Base-by-base conservation (phyloP, 2,329 filamentous ascomycete genomes). In the Talaromyces sp. region DNA sequence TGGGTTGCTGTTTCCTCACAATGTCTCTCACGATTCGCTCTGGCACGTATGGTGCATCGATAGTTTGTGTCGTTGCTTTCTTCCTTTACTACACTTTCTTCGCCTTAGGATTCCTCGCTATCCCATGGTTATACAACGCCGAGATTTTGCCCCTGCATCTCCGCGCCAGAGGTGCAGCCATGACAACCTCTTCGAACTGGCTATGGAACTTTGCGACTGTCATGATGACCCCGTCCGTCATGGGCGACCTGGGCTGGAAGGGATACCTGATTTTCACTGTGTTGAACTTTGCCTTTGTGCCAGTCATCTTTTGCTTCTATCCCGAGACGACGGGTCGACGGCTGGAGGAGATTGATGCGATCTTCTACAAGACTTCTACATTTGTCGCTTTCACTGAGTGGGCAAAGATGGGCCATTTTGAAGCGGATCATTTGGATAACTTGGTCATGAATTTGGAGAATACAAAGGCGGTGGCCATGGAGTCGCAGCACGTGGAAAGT, bases 211-310 rank as follows among this genome's bases (percentile, higher is more conserved):
- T 68, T 24, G 57, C 57, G 7, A 63, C 59, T 3, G 66, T 67
- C 24, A 64, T 64, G 64, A 65, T 67, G 14, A 66, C 65, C 19
- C 66, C 66, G 0, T 60, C 60, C 3, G 57, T 60, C 6, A 68
- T 67, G 51, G 58, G 56, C 14, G 29, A 60, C 27, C 58, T 62
- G 26, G 62, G 62, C 10, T 68, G 65, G 62, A 63, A 65, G 56
- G 59, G 51, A 4, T 68, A 68, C 35, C 14, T 68, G 52, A 64
- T 67, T 26, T 67, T 64, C 21, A 61, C 64, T n/a, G 57, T 68
- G 17, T 61, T 66, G 56, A 67, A 68, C 56, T 65, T 66, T 27
- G n/a, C 55, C 32, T 66, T 66, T 54, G 65, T 70, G 60, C 65
- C 64, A 5, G 41, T 65, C 52, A 62, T 66, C 48, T 65, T 63